Base-by-base conservation (phyloP, 306 rosid genomes). In the Macrotyloma uniflorum region DNA sequence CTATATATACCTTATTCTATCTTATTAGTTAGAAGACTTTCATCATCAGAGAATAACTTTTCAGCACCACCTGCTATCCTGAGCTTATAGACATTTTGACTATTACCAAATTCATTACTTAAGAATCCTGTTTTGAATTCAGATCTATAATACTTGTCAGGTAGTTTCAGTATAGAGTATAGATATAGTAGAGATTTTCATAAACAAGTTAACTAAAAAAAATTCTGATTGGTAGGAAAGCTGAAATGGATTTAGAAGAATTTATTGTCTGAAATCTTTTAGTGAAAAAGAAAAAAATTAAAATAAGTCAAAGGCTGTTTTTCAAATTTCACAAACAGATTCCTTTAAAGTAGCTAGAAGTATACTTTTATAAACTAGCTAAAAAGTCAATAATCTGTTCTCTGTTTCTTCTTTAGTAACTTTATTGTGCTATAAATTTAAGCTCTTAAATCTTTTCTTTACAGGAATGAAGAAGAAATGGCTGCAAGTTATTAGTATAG, bases 381-480 rank as follows among this genome's bases (percentile, higher is more conserved):
- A 30, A 7, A 28, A 7, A 4, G 28, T 70, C 24, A 47, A 19
- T 61, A 70, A 35, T 64, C 1, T 43, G 26, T 32, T 67, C 8
- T 20, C 14, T 70, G 6, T 61, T 36, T 54, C 28, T 70, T 46
- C 6, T 36, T 16, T 58, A 6, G 40, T 59, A 15, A 30, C 26
- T 58, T 59, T 19, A 15, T 50, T 59, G 42, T 82, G 43, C 26
- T 40, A 19, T 4, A 30, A 11, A 19, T 70, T 38, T 49, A 64
- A 46, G 9, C 47, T 4, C 62, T 45, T 42, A 18, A 50, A 67
- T 2, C 28, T 67, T 67, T 38, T 32, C n/a, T 71, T 58, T 61
- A 64, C 75, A 83, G 87, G 80, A 83, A 1, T 83, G 68, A 79
- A 51, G 78, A 62, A 68, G 68, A 78, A 67, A 42, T 5, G 42